These are phyloP conservation scores for Nepenthes mirabilis DNA, from an alignment of 148 eudicot genomes.

Conservation along the genomic window DNA sequence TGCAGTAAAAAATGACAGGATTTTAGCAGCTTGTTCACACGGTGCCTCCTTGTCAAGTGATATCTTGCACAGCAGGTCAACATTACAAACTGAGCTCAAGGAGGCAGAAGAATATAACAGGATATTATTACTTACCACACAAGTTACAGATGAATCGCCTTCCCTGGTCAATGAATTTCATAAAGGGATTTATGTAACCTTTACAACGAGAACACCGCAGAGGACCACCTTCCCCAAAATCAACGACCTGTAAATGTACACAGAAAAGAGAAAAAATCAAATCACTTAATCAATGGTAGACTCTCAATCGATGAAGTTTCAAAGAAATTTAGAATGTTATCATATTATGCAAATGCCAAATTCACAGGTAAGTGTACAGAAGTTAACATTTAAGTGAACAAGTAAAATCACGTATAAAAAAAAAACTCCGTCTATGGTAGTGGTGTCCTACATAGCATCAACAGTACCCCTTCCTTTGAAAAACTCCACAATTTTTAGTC, in stretches of 20 bases:
- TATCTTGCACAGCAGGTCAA: too few relatives aligned
- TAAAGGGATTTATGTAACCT: conserved; percentile 94
- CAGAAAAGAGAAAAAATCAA: neutral
- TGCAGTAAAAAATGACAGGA: too few relatives aligned
- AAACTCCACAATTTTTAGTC: too few relatives aligned
- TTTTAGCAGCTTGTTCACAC: too few relatives aligned
- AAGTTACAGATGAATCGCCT: conserved; percentile 86
- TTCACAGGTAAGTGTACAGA: too few relatives aligned
- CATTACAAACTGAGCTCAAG: too few relatives aligned
- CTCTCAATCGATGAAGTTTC: neutral
- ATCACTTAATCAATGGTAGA: neutral
- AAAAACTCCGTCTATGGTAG: too few relatives aligned
- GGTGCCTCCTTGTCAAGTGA: too few relatives aligned
- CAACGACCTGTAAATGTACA: conserved; percentile 50
- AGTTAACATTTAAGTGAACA: too few relatives aligned
- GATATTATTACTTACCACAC: conserved; percentile 54
- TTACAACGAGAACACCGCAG: conserved; percentile 99
- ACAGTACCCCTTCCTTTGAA: too few relatives aligned
- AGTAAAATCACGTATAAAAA: too few relatives aligned
- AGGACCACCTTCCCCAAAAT: conserved; percentile 97
- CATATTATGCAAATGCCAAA: neutral
- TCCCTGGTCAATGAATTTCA: conserved; percentile 96
- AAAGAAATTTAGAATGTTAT: neutral
- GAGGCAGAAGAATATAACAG: neutral
- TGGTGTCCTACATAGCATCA: too few relatives aligned